Conservation (phyloP, 768 basidiomycete species). For the Naganishia vaughanmartiniae region DNA sequence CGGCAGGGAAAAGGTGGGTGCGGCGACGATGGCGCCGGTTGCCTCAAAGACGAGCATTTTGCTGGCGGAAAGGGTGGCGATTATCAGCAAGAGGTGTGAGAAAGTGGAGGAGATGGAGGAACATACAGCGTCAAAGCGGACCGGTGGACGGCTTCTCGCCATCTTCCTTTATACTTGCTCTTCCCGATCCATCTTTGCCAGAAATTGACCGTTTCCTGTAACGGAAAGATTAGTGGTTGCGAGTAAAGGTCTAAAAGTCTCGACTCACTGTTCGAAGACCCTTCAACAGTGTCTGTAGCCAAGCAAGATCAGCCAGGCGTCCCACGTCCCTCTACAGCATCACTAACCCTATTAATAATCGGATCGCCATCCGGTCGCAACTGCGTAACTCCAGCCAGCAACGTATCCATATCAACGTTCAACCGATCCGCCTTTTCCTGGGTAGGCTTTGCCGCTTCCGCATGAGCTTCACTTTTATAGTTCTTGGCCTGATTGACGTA, state of each 20-base stretch:
- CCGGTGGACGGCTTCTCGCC: conserved; percentile 91
- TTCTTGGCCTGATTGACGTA: conserved; percentile 37
- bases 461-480: conserved; percentile 31
- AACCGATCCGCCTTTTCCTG: conserved; percentile 54
- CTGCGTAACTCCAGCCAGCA: conserved; percentile 57
- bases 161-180: conserved; percentile 84
- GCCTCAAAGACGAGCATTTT: conserved; percentile 92
- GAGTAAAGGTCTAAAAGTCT: conserved; percentile 9
- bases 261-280: conserved; percentile 60
- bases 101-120: neutral
- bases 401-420: conserved; percentile 58
- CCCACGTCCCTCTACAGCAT: neutral
- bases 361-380: conserved; percentile 67
- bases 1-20: conserved; percentile 90
- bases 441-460: conserved; percentile 52
- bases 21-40: conserved; percentile 87
- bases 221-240: conserved; percentile 35
- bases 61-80: conserved; percentile 25
- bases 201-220: conserved; percentile 68
- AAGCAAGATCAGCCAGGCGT: neutral
- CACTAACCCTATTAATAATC: conserved; percentile 61
- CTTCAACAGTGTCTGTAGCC: conserved; percentile 59
- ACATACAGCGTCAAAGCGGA: conserved; percentile 75
- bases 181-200: conserved; percentile 88
- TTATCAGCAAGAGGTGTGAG: neutral